phyloP scores from a whole-genome alignment of 139 green algal species.

The Tetradesmus lagerheimii region DNA sequence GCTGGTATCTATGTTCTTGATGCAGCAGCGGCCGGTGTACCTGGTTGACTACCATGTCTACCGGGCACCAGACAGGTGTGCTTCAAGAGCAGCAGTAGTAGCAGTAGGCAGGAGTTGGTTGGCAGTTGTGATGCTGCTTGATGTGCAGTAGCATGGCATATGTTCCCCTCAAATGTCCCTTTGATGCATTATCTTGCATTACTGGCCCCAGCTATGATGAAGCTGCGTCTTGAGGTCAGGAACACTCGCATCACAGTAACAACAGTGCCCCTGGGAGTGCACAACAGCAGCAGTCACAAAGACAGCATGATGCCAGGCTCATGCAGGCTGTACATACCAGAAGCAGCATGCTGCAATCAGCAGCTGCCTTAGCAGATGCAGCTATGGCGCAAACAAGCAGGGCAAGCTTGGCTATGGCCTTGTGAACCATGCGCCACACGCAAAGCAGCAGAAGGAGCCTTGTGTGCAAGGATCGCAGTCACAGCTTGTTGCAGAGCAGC shows the following conservation, averaged over 20 bases:
- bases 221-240: neutral
- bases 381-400: neutral
- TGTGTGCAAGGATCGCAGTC: neutral
- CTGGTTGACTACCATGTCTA: constrained; percentile 91
- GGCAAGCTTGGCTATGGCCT: too few species aligned
- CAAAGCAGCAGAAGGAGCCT: neutral
- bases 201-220: neutral
- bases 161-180: too few species aligned
- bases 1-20: constrained; percentile 75
- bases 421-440: too few species aligned
- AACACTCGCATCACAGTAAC: neutral
- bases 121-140: neutral
- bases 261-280: neutral
- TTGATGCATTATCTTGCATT: too few species aligned
- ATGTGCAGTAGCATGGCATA: neutral
- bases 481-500: neutral
- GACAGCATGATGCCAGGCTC: neutral
- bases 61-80: constrained; percentile 75
- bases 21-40: constrained; percentile 89
- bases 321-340: neutral
- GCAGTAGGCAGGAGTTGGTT: neutral
- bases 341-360: neutral
- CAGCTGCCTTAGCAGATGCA: neutral
- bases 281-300: neutral
- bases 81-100: neutral